A percentile compares a stretch with the other conserved stretches of the same genome.
Conservation (phyloP, 2,329 filamentous ascomycete genomes). For the Fusarium nematophilum region DNA sequence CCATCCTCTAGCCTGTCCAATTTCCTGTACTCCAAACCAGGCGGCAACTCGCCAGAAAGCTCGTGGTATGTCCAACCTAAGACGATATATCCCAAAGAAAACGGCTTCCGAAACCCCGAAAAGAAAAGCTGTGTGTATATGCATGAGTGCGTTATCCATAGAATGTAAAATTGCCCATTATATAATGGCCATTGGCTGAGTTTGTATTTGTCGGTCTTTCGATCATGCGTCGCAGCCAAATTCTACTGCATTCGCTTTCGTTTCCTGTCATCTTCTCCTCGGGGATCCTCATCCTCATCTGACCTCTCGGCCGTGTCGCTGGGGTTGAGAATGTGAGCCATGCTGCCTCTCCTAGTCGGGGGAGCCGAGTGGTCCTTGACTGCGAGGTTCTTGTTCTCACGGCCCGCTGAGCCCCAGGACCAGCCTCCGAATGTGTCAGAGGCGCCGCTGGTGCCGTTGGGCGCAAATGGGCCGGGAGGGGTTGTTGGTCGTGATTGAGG, state of each 20-base stretch:
- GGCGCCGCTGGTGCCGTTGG: slow-evolving; percentile 53
- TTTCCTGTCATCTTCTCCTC: slow-evolving; percentile 70
- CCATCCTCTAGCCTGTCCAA: slow-evolving; percentile 27
- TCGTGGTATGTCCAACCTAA: slow-evolving; percentile 19
- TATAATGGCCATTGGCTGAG: neutral
- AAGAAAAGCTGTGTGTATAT: slow-evolving; percentile 17
- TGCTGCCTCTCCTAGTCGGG: slow-evolving; percentile 68
- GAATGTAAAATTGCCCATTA: neutral
- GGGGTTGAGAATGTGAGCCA: slow-evolving; percentile 73
- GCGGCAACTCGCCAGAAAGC: slow-evolving; percentile 19
- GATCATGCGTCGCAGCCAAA: slow-evolving; percentile 35
- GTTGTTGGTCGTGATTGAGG: slow-evolving; percentile 67
- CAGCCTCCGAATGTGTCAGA: slow-evolving; percentile 64
- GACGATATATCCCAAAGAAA: slow-evolving; percentile 19
- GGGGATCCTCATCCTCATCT: slow-evolving; percentile 65
- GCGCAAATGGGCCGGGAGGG: slow-evolving; percentile 60
- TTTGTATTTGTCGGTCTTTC: neutral
- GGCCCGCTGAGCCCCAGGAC: slow-evolving; percentile 65
- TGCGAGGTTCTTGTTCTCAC: slow-evolving; percentile 62
- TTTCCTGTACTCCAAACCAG: slow-evolving; percentile 32
- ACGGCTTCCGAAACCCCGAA: slow-evolving; percentile 5
- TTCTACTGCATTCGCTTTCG: slow-evolving; percentile 69
- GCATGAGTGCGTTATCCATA: slow-evolving; percentile 15
- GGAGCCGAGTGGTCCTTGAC: slow-evolving; percentile 67
- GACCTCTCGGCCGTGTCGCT: slow-evolving; percentile 66